Base-by-base conservation (phyloP, 2,329 filamentous ascomycete species). In the Aciculosporium take region DNA sequence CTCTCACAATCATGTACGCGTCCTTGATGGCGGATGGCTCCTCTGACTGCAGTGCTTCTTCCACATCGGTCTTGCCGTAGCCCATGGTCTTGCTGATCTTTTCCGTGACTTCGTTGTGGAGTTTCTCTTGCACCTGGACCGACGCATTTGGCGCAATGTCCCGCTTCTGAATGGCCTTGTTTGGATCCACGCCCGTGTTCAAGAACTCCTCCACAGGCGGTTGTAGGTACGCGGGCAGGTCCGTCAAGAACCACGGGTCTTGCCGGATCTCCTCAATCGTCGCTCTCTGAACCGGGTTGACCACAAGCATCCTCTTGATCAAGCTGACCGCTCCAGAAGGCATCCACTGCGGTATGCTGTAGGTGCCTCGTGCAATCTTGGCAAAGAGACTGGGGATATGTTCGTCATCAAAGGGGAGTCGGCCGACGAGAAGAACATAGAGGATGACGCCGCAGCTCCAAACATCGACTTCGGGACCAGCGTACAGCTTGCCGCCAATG, bases 71-170 rank as follows among this genome's bases (percentile, higher is more conserved):
- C 58, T 85, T 89, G 28, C 83, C 87, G 58, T 98, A 98, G 45
- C 91, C 91, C 88, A 98, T 96, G 1, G 87, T 95, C 65, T 89
- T 91, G 54, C 89, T 91, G 40, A 98, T 81, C 68, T 96, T 96
- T 45, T 88, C 83, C 5, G 94, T 89, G 3, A 96, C 89, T 49
- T 86, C 81, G 45, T 91, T 79, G 57, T 96, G 88, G 23, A 98
- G 74, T 62, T 87, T 86, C 63, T 94, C 84, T 51, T 93, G 85
- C 7, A 93, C 75, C 42, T 81, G 81, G 18, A 76, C 70, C 9
- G 86, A 76, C 30, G 85, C 85, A 40, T 83, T 76, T 3, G 86
- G 84, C 0, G 84, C 85, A 49, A 95, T 79, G 42, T 82, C 81
- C 47, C 78, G 80, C 28, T 85, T 81, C 56, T 85, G 80, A 51